Evolutionary conservation across 2,329 filamentous ascomycete genomes (phyloP).

Genomic region (Aspergillus tamarii): DNA sequence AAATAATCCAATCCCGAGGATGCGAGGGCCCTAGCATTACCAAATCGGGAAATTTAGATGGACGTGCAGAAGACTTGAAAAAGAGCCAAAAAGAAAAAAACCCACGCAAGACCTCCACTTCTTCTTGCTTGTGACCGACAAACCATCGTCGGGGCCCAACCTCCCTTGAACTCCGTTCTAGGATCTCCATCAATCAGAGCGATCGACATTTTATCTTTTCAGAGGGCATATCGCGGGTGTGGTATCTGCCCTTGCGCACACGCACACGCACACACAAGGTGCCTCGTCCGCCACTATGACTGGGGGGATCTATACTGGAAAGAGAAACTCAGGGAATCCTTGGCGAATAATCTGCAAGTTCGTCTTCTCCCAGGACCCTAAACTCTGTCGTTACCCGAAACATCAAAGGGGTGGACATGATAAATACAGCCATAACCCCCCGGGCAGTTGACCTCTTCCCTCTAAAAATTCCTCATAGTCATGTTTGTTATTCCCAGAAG

Average conservation of each 20-base stretch:
- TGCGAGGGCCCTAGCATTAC: neutral
- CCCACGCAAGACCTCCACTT: constrained; percentile 1
- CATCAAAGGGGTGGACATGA: neutral
- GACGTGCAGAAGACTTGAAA: neutral
- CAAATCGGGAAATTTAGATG: constrained; percentile 2
- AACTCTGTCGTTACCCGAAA: neutral
- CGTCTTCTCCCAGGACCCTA: neutral
- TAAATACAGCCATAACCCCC: constrained; percentile 5
- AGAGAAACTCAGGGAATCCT: neutral
- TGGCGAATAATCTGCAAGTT: constrained; percentile 3
- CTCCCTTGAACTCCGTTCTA: constrained; percentile 6
- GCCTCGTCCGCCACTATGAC: neutral
- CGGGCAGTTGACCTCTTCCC: neutral
- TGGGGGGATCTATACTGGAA: neutral
- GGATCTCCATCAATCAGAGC: constrained; percentile 14
- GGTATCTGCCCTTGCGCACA: constrained; percentile 12
- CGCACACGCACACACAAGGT: neutral
- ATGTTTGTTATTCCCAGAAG: neutral
- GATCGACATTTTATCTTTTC: neutral
- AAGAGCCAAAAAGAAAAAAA: neutral
- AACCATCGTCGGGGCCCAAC: constrained; percentile 15
- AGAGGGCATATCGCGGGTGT: constrained; percentile 9
- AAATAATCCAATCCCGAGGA: neutral
- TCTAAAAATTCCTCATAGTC: neutral
- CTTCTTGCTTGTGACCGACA: constrained; percentile 13